Conservation (phyloP, 352 stramenopile species). For the Pythium apleroticum region DNA sequence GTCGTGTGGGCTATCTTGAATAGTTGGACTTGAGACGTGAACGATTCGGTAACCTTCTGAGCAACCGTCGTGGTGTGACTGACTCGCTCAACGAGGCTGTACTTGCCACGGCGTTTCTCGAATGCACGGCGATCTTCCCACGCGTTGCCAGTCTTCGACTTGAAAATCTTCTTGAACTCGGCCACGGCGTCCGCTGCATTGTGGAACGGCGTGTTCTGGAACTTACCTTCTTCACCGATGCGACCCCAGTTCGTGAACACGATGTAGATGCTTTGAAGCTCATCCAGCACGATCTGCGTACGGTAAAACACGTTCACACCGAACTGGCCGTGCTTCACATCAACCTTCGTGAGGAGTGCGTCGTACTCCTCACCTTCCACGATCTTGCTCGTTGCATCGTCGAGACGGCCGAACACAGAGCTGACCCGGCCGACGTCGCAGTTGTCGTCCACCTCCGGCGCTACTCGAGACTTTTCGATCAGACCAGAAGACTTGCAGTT, state of each 20-base stretch:
- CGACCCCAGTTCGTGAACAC: constrained; percentile 82
- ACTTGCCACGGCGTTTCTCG: constrained; percentile 59
- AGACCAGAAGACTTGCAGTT: constrained; percentile 53
- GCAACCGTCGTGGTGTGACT: constrained; percentile 50
- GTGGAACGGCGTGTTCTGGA: constrained; percentile 72
- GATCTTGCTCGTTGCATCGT: constrained; percentile 16
- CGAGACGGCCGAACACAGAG: constrained; percentile 37
- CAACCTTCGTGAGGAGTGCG: constrained; percentile 68
- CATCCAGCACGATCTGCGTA: constrained; percentile 57
- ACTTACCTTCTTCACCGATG: constrained; percentile 69
- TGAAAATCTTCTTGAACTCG: constrained; percentile 83
- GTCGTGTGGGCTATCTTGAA: constrained; percentile 2
- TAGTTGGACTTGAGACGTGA: constrained; percentile 26
- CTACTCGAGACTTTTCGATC: constrained; percentile 41
- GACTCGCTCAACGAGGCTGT: constrained; percentile 66
- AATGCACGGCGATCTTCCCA: constrained; percentile 50
- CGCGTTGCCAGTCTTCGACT: constrained; percentile 61
- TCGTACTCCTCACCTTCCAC: constrained; percentile 42
- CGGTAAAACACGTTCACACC: constrained; percentile 78
- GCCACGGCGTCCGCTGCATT: constrained; percentile 39
- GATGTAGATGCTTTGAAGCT: constrained; percentile 62
- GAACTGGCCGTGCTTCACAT: constrained; percentile 64
- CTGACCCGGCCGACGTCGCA: constrained; percentile 46
- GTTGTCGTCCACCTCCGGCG: constrained; percentile 42
- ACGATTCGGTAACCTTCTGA: constrained; percentile 45